Evolutionary conservation across 169 alveolate species (phyloP).

Genomic region (Eimeria praecox): DNA sequence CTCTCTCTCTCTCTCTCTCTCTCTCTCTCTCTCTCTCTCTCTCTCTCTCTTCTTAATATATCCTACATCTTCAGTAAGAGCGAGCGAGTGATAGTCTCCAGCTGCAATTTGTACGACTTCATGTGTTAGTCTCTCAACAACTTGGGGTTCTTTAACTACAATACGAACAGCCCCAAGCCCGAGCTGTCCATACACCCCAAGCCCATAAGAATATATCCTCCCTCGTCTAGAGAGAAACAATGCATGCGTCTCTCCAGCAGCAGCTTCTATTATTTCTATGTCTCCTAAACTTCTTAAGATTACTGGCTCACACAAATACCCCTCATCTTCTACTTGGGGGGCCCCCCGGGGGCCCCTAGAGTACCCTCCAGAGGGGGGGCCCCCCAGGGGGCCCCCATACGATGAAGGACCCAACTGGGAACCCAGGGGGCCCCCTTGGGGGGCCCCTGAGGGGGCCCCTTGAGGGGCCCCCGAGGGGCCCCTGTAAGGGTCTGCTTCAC

Average conservation of each 20-base stretch:
- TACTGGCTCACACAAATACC: constrained; percentile 35
- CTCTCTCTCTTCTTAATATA: no score
- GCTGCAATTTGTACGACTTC: constrained; percentile 84
- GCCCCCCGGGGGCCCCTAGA: not conserved
- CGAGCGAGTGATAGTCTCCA: constrained; percentile 91
- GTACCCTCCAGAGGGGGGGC: no score
- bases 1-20: no score
- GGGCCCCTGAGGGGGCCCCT: not conserved
- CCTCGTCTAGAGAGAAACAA: constrained; percentile 88
- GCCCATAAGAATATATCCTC: constrained; percentile 89
- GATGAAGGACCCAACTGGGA: no score
- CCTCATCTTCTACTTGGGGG: not conserved
- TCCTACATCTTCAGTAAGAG: constrained; percentile 87
- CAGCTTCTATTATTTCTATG: constrained; percentile 82
- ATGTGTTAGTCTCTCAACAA: not conserved
- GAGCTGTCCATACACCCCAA: constrained; percentile 91
- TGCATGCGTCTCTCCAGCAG: constrained; percentile 91
- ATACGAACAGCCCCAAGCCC: constrained; percentile 83
- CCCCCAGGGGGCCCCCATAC: constrained; percentile 19
- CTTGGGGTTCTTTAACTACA: constrained; percentile 84
- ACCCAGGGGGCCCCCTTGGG: no score
- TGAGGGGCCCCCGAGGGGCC: constrained; percentile 16
- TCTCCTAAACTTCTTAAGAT: not conserved
- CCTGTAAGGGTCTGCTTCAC: not conserved
- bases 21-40: no score